Conservation (phyloP, 2,329 filamentous ascomycete genomes). For the Cryphonectria naterciae region DNA sequence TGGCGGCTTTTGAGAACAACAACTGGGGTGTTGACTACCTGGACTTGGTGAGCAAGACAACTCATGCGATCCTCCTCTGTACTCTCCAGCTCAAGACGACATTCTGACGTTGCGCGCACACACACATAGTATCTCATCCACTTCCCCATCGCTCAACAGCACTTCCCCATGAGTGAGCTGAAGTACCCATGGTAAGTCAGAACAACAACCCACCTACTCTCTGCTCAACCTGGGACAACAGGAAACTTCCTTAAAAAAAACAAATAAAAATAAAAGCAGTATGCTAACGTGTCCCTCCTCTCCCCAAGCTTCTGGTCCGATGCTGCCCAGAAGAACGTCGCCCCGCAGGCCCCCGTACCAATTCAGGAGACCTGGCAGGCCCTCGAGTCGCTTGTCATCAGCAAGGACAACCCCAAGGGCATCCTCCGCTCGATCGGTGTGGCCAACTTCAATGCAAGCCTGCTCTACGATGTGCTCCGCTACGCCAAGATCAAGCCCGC, state of each 20-base stretch:
- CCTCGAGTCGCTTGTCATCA: slow-evolving; percentile 59
- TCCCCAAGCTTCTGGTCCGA: slow-evolving; percentile 44
- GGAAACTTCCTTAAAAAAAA: slow-evolving; percentile 1
- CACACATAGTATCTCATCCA: slow-evolving; percentile 62
- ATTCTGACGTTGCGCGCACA: not conserved
- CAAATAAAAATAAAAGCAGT: not conserved
- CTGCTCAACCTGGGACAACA: not conserved
- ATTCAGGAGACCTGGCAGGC: slow-evolving; percentile 62
- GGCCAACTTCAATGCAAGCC: slow-evolving; percentile 62
- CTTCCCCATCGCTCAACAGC: slow-evolving; percentile 54
- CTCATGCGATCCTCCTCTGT: not conserved
- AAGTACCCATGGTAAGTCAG: slow-evolving; percentile 36
- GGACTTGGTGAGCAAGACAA: slow-evolving; percentile 49
- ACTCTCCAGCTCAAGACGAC: not conserved
- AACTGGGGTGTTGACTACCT: slow-evolving; percentile 68
- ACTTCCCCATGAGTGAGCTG: slow-evolving; percentile 47
- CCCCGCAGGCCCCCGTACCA: slow-evolving; percentile 48
- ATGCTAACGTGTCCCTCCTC: slow-evolving; percentile 16
- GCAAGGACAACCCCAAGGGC: slow-evolving; percentile 40
- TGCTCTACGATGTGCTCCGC: slow-evolving; percentile 63
- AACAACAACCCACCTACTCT: not conserved
- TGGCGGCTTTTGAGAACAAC: slow-evolving; percentile 63
- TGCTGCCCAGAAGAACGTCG: slow-evolving; percentile 47
- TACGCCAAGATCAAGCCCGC: slow-evolving; percentile 60
- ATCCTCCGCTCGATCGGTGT: slow-evolving; percentile 63